phyloP scores from a whole-genome alignment of 2,329 filamentous ascomycete species.

The Orbilia javanica region DNA sequence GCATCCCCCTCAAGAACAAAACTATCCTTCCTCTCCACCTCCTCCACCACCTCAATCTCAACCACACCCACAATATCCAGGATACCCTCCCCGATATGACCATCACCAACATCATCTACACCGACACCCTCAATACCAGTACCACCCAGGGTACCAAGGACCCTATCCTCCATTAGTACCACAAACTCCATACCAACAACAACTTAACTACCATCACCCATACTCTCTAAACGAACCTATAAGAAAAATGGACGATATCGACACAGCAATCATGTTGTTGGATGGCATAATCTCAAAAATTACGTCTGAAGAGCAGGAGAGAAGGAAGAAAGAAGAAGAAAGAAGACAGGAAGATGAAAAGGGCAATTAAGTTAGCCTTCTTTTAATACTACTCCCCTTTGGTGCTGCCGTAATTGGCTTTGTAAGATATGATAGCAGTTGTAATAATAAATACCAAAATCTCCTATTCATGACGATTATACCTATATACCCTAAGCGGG shows the following conservation, averaged over 20 bases:
- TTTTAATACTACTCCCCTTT: background rate
- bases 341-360: background rate
- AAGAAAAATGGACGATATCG: conserved; percentile 39
- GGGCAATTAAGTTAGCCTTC: background rate
- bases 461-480: background rate
- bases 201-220: conserved; percentile 10
- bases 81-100: conserved; percentile 19
- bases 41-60: background rate
- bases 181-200: conserved; percentile 9
- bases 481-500: too few species aligned
- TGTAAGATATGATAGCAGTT: background rate
- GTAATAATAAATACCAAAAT: background rate
- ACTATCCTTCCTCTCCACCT: conserved; percentile 4
- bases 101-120: conserved; percentile 49
- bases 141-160: conserved; percentile 1
- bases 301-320: conserved; percentile 25
- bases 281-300: conserved; percentile 41
- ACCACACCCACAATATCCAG: conserved; percentile 13
- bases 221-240: background rate
- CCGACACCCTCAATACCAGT: conserved; percentile 8
- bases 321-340: background rate
- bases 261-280: conserved; percentile 27
- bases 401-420: too few species aligned
- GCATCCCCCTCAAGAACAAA: conserved; percentile 23
- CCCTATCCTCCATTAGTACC: background rate